Percentiles rank a stretch among this genome's conserved stretches.
Evolutionary conservation across 2,329 filamentous ascomycete species (phyloP).

Genomic region (Diplodia corticola): DNA sequence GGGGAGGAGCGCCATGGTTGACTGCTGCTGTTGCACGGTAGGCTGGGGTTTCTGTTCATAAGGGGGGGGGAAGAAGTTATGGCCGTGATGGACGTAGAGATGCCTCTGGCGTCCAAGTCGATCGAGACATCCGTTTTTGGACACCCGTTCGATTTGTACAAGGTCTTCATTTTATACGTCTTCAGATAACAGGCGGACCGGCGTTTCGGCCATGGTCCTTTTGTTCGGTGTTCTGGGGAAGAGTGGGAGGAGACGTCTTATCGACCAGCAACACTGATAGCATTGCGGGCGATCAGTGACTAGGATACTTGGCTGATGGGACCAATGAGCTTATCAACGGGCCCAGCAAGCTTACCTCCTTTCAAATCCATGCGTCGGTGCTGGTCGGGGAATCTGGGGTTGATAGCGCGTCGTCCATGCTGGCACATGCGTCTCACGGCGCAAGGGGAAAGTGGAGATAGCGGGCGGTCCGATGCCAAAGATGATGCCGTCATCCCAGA

Average conservation of each 20-base stretch:
- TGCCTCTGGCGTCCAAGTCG: not conserved
- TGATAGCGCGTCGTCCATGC: not conserved
- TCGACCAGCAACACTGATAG: conserved; percentile 1
- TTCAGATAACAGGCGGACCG: not conserved
- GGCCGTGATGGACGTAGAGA: not conserved
- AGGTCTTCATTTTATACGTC: not conserved
- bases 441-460: not conserved
- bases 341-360: not conserved
- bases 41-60: no score
- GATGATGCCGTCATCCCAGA: not conserved
- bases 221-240: not conserved
- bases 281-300: not conserved
- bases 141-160: not conserved
- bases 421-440: not conserved
- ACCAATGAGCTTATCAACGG: not conserved
- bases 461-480: not conserved
- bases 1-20: not conserved
- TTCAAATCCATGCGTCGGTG: not conserved
- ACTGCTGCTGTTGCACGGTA: no score
- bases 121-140: not conserved
- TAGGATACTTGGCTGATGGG: not conserved
- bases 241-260: conserved; percentile 1
- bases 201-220: no score
- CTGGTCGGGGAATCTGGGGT: not conserved
- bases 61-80: no score